These are phyloP conservation scores for Aspergillus texensis DNA, from an alignment of 2,329 filamentous ascomycete genomes.

Conservation along the genomic window DNA sequence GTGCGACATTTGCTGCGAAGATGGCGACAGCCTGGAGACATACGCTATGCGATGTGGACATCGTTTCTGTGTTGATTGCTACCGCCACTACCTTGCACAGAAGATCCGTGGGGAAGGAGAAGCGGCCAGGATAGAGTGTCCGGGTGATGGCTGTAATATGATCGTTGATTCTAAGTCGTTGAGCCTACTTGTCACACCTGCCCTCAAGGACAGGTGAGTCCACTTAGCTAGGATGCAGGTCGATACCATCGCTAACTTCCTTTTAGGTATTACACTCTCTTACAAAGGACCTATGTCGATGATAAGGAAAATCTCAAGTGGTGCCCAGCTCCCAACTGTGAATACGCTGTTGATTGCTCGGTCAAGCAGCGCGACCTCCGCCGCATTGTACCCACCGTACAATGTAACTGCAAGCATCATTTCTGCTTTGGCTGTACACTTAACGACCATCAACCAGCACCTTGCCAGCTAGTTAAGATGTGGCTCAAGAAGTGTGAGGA, in stretches of 20 bases:
- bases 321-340: conserved; percentile 97
- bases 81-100: conserved; percentile 83
- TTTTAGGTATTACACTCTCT: conserved; percentile 74
- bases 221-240: conserved; percentile 4
- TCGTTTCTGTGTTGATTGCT: conserved; percentile 90
- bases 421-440: conserved; percentile 96
- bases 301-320: conserved; percentile 95
- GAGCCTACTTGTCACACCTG: conserved; percentile 68
- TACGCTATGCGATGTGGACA: conserved; percentile 97
- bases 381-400: conserved; percentile 84
- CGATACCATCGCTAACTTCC: neutral
- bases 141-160: conserved; percentile 80
- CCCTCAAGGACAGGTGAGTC: conserved; percentile 58
- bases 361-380: conserved; percentile 86
- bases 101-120: conserved; percentile 97
- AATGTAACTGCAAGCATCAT: conserved; percentile 78
- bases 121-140: conserved; percentile 91
- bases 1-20: conserved; percentile 97
- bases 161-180: conserved; percentile 91
- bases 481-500: conserved; percentile 99
- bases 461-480: conserved; percentile 85
- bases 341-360: conserved; percentile 85
- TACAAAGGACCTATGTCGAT: conserved; percentile 94
- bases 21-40: conserved; percentile 72
- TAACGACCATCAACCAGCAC: conserved; percentile 88